Evolutionary conservation across 2,329 filamentous ascomycete species (phyloP), one percentile per base, ranked within the genome.

Genomic region (Pseudomassariella vexata): DNA sequence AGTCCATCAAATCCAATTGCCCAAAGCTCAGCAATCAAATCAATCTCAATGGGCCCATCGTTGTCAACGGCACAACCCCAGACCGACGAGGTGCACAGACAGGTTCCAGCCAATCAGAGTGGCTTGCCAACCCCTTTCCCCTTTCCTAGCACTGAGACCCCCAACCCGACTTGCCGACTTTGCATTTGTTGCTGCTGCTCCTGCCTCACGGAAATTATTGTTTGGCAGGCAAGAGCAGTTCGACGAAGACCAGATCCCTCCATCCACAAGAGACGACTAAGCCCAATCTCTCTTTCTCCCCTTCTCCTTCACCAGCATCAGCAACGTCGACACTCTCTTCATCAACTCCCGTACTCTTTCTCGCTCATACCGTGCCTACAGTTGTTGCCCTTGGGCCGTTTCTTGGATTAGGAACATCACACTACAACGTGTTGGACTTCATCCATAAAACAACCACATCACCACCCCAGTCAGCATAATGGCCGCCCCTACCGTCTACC

Each of bases 401-500:
- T 61, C 55, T 64, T 60, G 57, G 53, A 51, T 48, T 52, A 50
- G 45, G 48, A 50, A 41, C 47, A 49, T 17, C 6, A 46, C 49
- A 51, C 48, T 42, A 46, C 36, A 45, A 45, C 38, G 43, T 19
- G 20, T 40, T 45, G 39, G 31, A 36, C 24, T 50, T 46, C 50
- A 51, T 44, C 41, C 36, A 43, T 50, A 47, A 41, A 46, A 52
- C 44, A 43, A 40, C 40, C 45, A 40, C 46, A 43, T 47, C 34
- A 27, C 17, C 19, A 24, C 16, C 11, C 14, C 15, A 15, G 20
- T 11, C 56, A 68, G 57, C 46, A 63, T 67, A 61, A 82, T 84
- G 76, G 78, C 82, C 54, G 59, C 79, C 57, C 68, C 77, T 55
- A 79, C 79, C 56, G 78, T 83, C 61, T 92, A 86, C 67, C 92